phyloP scores from a whole-genome alignment of 228 moss, liverwort and hornwort genomes.

The Sphagnum magellanicum region DNA sequence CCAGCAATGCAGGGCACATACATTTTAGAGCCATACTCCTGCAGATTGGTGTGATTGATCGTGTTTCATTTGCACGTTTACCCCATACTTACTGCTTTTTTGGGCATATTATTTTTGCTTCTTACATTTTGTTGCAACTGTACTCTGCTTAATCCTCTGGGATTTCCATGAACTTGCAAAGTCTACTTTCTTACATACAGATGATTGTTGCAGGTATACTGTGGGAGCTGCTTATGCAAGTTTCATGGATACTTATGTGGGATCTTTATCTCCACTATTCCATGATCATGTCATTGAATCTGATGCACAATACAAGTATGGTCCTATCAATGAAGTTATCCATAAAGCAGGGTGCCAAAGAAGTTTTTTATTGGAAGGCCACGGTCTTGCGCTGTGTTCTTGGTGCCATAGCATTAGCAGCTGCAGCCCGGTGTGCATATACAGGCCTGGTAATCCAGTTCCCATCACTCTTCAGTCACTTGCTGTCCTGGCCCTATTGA shows the following conservation, averaged over 20 bases:
- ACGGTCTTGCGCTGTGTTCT: background rate
- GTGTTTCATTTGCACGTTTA: too few species aligned
- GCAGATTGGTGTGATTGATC: too few species aligned
- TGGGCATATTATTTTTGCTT: too few species aligned
- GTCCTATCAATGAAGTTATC: background rate
- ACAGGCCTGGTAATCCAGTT: conserved; percentile 3
- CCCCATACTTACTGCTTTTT: too few species aligned
- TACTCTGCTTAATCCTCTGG: too few species aligned
- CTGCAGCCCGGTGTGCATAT: background rate
- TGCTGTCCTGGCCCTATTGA: background rate
- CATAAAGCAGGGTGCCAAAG: background rate
- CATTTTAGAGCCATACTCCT: too few species aligned
- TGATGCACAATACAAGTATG: conserved; percentile 3
- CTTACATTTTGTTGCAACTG: too few species aligned
- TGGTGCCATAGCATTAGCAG: background rate
- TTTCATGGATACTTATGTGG: conserved; percentile 33
- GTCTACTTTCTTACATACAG: background rate
- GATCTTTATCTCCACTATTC: conserved; percentile 32
- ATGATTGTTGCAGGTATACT: conserved; percentile 41
- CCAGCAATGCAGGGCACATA: too few species aligned
- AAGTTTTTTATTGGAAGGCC: background rate
- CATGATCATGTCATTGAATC: conserved; percentile 12
- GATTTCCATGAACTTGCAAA: too few species aligned
- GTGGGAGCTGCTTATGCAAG: conserved; percentile 38
- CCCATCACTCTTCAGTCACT: conserved; percentile 1